Conservation (phyloP, 2,329 filamentous ascomycete genomes). For the Verticillium dahliae region DNA sequence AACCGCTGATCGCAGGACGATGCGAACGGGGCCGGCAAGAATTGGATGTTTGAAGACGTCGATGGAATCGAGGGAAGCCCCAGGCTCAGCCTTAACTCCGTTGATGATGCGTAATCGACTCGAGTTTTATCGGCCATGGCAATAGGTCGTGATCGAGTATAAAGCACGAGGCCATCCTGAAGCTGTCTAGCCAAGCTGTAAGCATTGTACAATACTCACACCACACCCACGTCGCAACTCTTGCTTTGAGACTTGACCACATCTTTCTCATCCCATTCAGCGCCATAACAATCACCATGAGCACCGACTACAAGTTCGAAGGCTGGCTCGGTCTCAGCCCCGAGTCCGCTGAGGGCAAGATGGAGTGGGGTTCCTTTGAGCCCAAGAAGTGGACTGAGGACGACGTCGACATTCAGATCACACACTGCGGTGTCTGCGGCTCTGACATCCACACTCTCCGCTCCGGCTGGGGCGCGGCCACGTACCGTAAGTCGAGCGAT, state of each 20-base stretch:
- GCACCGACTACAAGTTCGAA: conserved; percentile 37
- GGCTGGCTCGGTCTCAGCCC: conserved; percentile 39
- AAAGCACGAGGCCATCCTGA: background rate
- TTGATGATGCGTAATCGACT: background rate
- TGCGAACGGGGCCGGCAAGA: background rate
- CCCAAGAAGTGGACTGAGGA: conserved; percentile 59
- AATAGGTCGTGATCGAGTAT: background rate
- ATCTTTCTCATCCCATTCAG: background rate
- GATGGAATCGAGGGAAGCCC: background rate
- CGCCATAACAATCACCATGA: conserved; percentile 13
- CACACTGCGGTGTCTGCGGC: conserved; percentile 61
- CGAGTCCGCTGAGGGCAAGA: conserved; percentile 38
- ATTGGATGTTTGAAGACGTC: background rate
- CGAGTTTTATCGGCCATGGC: background rate
- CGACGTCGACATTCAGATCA: conserved; percentile 58
- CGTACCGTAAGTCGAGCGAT: conserved; percentile 23
- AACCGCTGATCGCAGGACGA: background rate
- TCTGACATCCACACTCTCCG: conserved; percentile 53
- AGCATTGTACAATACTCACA: background rate
- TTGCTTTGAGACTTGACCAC: background rate
- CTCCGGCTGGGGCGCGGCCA: conserved; percentile 41
- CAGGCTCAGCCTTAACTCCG: background rate
- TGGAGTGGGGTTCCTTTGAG: conserved; percentile 50
- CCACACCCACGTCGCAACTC: background rate
- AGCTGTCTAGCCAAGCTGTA: background rate